Base-by-base conservation (phyloP, 805 yeast genomes). In the Metschnikowia kofuensis region DNA sequence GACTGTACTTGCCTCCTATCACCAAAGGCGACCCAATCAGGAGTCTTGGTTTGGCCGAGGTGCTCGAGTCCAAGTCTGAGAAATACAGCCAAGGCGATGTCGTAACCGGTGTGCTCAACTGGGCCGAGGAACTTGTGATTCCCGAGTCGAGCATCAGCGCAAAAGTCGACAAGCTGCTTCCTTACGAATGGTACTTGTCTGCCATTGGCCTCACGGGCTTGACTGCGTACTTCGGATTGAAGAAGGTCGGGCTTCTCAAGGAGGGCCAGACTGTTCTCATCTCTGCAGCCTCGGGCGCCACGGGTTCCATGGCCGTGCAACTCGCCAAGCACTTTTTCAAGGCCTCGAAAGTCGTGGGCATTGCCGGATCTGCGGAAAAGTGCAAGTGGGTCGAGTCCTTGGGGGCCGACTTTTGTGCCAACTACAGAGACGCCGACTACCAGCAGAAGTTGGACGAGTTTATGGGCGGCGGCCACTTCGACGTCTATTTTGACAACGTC, bases 271-370 rank as follows among this genome's bases (percentile, higher is more conserved):
- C 74, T 7, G 70, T 79, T 54, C 65, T 82, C 40, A 68, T 84
- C 40, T 77, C 84, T 15, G 88, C 87, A 48, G 89, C 89, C 13
- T 77, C 84, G 8, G 89, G 89, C 51, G 87, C 87, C 14, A 84
- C 84, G n/a, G 89, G 89, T 12, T 74, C 80, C 27, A 65, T 75
- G 42, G 78, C 72, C 42, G 78, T 82, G 21, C 87, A 83, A 61
- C 60, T 84, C 12, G 83, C 87, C 38, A 68, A 79, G 51, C 66
- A 75, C 36, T 63, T 78, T 9, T 70, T 77, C 60, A 77, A 77
- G 34, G 84, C 84, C 30, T 65, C 72, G 38, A 77, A 72, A 55
- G 83, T 84, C 27, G 72, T 82, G 59, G 88, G 84, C 38, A 75
- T 82, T 54, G 80, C 87, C 14, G 87, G 88, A 47, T 77, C 83